Conservation (phyloP, 257 asterid species). For the Nemophila menziesii region DNA sequence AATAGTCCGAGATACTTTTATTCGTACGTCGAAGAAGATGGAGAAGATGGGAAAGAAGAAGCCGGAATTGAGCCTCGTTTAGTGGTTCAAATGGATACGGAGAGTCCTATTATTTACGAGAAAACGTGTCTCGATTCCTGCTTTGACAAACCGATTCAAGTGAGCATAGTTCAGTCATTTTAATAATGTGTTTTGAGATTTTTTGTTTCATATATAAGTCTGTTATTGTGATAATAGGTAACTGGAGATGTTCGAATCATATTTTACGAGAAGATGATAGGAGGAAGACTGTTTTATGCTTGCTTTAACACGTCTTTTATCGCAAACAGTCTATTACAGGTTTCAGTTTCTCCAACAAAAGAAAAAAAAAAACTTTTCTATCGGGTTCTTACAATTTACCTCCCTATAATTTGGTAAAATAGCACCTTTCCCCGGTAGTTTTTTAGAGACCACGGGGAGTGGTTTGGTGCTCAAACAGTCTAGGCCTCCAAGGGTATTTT, state of each 20-base stretch:
- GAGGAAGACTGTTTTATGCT: slow-evolving; percentile 65
- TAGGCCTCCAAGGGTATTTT: too few relatives aligned
- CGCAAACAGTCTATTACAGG: slow-evolving; percentile 58
- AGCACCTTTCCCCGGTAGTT: not conserved
- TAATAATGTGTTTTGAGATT: too few relatives aligned
- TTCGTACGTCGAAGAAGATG: slow-evolving; percentile 46
- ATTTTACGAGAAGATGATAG: slow-evolving; percentile 58
- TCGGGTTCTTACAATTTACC: not conserved
- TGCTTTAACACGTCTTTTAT: slow-evolving; percentile 81
- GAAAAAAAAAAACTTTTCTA: not conserved
- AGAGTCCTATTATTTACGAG: slow-evolving; percentile 49
- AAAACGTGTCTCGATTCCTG: slow-evolving; percentile 57
- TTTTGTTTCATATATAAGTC: too few relatives aligned
- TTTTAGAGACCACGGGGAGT: too few relatives aligned
- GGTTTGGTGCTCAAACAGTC: too few relatives aligned
- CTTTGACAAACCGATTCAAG: slow-evolving; percentile 53
- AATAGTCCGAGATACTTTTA: slow-evolving; percentile 42
- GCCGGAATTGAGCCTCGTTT: slow-evolving; percentile 31
- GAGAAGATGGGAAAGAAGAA: slow-evolving; percentile 13
- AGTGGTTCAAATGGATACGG: slow-evolving; percentile 82
- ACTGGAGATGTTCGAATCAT: slow-evolving; percentile 59
- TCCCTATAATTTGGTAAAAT: too few relatives aligned
- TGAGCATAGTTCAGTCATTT: slow-evolving; percentile 16
- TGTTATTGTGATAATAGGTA: slow-evolving; percentile 21
- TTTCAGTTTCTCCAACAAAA: slow-evolving; percentile 4